Evolutionary conservation across 768 basidiomycete genomes (phyloP).

Genomic region (Lactarius pseudohatsudake): DNA sequence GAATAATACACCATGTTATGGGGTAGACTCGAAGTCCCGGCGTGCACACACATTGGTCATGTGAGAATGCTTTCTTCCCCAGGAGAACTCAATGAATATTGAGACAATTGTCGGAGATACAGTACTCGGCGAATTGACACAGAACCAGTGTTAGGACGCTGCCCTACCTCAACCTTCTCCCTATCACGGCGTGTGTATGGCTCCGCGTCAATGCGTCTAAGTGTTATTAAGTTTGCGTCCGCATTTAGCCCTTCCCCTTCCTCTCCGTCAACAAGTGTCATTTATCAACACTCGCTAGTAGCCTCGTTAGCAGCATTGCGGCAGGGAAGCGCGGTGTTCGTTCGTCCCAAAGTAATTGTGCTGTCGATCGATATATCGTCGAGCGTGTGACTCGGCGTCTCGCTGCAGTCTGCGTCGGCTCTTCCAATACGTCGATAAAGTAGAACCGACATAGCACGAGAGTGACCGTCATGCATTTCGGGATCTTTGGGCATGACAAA

Average conservation of each 20-base stretch:
- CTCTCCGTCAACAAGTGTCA: too few species aligned
- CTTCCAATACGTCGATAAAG: neutral
- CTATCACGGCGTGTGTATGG: too few species aligned
- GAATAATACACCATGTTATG: neutral
- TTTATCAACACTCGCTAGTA: neutral
- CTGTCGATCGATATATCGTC: neutral
- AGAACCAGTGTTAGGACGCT: neutral
- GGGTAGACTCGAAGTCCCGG: neutral
- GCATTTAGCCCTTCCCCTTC: too few species aligned
- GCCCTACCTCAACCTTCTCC: too few species aligned
- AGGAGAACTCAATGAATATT: too few species aligned
- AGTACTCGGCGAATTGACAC: neutral
- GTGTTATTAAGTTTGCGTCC: too few species aligned
- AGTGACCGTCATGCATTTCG: neutral
- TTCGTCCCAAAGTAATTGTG: neutral
- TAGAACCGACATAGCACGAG: neutral
- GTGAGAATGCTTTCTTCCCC: too few species aligned
- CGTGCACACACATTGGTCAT: neutral
- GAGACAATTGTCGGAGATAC: too few species aligned
- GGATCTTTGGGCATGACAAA: neutral
- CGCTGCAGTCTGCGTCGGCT: neutral
- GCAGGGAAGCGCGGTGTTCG: too few species aligned
- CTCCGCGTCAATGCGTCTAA: too few species aligned
- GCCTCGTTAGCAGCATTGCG: neutral
- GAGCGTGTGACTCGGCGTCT: too few species aligned